A percentile compares a stretch with the other conserved stretches of the same genome.
phyloP scores from a whole-genome alignment of 495 filamentous ascomycete species.

The Talaromyces nanjingensis region DNA sequence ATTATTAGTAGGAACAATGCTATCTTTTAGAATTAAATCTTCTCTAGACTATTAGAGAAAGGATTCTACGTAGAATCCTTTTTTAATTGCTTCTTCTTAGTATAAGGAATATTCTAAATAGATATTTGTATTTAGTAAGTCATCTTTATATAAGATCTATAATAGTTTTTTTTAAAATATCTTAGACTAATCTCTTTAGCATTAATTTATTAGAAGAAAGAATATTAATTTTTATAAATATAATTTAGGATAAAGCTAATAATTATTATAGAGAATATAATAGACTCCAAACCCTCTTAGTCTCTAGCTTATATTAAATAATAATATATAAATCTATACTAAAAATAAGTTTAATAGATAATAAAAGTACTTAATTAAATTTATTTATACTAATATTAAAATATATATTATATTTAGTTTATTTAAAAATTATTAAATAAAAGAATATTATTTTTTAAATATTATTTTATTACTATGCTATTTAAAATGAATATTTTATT shows the following conservation, averaged over 20 bases:
- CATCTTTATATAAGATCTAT: background rate
- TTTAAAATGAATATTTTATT: too few relatives aligned
- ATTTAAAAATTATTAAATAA: background rate
- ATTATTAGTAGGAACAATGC: background rate
- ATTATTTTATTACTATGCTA: too few relatives aligned
- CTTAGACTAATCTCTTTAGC: background rate
- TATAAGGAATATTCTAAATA: too few relatives aligned
- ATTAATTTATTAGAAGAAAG: background rate
- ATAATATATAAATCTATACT: background rate
- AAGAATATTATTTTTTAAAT: too few relatives aligned
- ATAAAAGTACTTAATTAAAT: background rate
- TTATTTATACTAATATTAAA: background rate
- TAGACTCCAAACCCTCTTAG: too few relatives aligned
- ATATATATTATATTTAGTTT: background rate
- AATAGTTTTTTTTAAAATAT: background rate
- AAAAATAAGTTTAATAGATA: background rate
- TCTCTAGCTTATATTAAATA: background rate
- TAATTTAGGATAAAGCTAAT: background rate
- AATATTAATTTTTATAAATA: background rate
- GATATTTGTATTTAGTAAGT: background rate
- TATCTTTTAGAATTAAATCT: background rate
- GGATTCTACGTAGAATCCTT: background rate
- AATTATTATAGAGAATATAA: too few relatives aligned
- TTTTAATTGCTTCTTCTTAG: background rate
- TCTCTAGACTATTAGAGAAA: background rate